Evolutionary conservation across 2,329 filamentous ascomycete species (phyloP).

Genomic region (Trichoderma koningii): DNA sequence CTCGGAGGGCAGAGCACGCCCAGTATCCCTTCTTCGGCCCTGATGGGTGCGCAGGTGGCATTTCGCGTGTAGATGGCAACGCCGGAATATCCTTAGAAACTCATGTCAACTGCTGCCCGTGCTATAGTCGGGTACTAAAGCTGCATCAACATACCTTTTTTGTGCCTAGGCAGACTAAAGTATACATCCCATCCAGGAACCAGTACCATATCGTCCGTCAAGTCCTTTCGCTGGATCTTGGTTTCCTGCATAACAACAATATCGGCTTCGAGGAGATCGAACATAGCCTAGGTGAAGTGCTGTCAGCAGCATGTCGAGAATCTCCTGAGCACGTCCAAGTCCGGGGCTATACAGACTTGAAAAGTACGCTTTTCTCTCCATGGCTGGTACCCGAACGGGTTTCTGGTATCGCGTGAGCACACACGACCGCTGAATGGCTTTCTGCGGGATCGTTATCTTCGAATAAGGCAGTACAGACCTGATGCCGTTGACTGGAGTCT

Average conservation of each 20-base stretch:
- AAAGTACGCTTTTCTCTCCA: conserved; percentile 73
- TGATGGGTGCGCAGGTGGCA: conserved; percentile 78
- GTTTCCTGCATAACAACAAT: conserved; percentile 95
- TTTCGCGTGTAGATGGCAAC: conserved; percentile 95
- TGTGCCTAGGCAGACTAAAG: conserved; percentile 89
- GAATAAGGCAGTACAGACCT: conserved; percentile 50
- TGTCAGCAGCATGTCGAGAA: background rate
- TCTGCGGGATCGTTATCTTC: background rate
- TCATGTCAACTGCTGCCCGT: background rate
- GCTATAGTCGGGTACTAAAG: background rate
- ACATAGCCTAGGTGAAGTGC: conserved; percentile 66
- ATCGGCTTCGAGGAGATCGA: conserved; percentile 87
- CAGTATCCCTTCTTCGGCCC: conserved; percentile 91
- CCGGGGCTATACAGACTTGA: conserved; percentile 50
- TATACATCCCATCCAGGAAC: conserved; percentile 95
- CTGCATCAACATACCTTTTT: conserved; percentile 66
- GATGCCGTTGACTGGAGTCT: conserved; percentile 71
- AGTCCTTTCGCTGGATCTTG: conserved; percentile 91
- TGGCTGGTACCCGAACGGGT: conserved; percentile 82
- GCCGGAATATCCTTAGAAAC: conserved; percentile 75
- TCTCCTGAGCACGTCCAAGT: background rate
- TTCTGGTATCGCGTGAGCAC: conserved; percentile 49
- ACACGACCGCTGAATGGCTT: background rate
- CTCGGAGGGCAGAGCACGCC: conserved; percentile 76
- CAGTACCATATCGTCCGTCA: conserved; percentile 93